Percentiles rank a stretch among this genome's conserved stretches.
Conservation (phyloP, 441 rosid genomes). For the Pelargonium australe region DNA sequence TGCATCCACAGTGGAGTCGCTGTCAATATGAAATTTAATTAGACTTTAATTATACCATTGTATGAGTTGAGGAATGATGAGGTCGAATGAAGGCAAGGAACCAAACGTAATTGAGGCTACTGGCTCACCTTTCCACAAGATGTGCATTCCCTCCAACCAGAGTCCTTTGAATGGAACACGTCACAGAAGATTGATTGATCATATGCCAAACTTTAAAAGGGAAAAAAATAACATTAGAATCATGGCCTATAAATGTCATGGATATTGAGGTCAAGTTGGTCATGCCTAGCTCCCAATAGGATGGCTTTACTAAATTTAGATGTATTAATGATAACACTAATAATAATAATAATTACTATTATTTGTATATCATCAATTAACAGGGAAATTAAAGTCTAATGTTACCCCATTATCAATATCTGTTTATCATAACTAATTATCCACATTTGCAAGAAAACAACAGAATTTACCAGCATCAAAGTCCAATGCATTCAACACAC, state of each 20-base stretch:
- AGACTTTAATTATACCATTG: conserved; percentile 5
- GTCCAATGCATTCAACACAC: background rate
- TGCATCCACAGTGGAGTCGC: conserved; percentile 81
- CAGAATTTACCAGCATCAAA: too few relatives aligned
- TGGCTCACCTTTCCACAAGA: conserved; percentile 56
- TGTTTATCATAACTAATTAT: background rate
- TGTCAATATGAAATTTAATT: conserved; percentile 24
- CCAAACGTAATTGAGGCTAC: conserved; percentile 6
- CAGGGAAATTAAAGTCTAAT: background rate
- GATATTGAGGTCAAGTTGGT: conserved; percentile 1
- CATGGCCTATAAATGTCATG: background rate
- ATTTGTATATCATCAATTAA: background rate
- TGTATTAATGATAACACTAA: background rate
- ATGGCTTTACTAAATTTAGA: background rate
- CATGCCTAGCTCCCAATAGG: background rate
- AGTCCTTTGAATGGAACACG: conserved; percentile 51
- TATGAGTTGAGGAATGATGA: conserved; percentile 1
- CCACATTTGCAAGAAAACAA: background rate
- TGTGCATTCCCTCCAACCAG: conserved; percentile 74
- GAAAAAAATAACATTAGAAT: conserved; percentile 6
- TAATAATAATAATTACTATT: background rate
- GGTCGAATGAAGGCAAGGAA: conserved; percentile 2
- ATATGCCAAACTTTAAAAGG: conserved; percentile 40
- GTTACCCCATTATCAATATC: background rate
- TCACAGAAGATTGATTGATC: conserved; percentile 58